Percentiles rank a stretch among this genome's conserved stretches.
These are phyloP conservation scores for Saccharomyces hybrid DNA, from an alignment of 1,139 yeast genomes.

Conservation along the genomic window DNA sequence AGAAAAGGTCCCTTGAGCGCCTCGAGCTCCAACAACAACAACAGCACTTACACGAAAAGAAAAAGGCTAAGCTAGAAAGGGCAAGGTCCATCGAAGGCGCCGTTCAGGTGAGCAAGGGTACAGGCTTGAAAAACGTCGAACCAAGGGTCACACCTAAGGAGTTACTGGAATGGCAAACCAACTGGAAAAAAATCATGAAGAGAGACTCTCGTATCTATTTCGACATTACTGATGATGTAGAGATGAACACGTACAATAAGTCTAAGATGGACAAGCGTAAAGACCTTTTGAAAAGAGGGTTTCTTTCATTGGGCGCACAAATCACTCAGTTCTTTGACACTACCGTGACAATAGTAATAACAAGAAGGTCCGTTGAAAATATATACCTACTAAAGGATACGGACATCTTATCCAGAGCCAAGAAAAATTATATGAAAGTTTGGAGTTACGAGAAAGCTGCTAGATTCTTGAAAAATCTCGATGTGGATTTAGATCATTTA, in stretches of 20 bases:
- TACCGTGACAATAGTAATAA: conserved; percentile 73
- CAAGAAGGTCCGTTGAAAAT: conserved; percentile 44
- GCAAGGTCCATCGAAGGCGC: conserved; percentile 32
- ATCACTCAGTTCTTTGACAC: conserved; percentile 71
- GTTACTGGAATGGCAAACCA: conserved; percentile 65
- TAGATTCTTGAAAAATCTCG: conserved; percentile 68
- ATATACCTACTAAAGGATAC: conserved; percentile 38
- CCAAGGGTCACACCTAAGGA: conserved; percentile 35
- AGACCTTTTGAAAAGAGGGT: conserved; percentile 41
- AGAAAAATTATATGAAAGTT: conserved; percentile 53
- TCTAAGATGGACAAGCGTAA: conserved; percentile 49
- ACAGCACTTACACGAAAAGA: conserved; percentile 8
- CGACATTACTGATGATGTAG: conserved; percentile 56
- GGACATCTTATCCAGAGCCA: conserved; percentile 63
- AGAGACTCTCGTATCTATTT: conserved; percentile 65
- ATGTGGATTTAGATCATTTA: conserved; percentile 37
- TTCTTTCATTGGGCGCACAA: conserved; percentile 47
- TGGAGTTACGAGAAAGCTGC: conserved; percentile 86
- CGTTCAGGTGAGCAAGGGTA: conserved; percentile 19
- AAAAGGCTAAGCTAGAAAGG: conserved; percentile 19
- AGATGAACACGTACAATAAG: conserved; percentile 34
- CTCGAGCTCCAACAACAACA: conserved; percentile 16
- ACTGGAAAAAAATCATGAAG: conserved; percentile 74
- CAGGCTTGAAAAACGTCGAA: conserved; percentile 15
- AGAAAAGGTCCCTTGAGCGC: conserved; percentile 20